Evolutionary conservation across 768 basidiomycete genomes (phyloP).

Genomic region (Coprinopsis strossmayeri): DNA sequence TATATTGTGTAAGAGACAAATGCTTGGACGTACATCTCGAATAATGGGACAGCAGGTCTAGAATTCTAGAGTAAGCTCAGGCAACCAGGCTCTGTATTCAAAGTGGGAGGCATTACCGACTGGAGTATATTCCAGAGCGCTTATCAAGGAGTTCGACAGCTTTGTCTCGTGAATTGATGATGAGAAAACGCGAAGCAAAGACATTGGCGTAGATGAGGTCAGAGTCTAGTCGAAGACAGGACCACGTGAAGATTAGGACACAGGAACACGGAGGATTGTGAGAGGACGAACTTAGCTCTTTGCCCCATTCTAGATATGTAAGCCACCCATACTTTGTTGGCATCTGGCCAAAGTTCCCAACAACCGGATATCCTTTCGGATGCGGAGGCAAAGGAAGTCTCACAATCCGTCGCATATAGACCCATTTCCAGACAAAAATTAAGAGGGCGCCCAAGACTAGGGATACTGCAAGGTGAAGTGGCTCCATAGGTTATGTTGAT

Average conservation of each 20-base stretch:
- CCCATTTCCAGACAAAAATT: too few species aligned
- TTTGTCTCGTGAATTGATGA: constrained; percentile 7
- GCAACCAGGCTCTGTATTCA: not conserved
- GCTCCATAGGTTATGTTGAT: too few species aligned
- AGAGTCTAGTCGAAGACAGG: not conserved
- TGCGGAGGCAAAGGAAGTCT: not conserved
- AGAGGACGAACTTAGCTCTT: not conserved
- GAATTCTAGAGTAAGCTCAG: not conserved
- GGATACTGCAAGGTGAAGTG: too few species aligned
- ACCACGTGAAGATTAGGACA: not conserved
- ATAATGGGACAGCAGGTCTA: not conserved
- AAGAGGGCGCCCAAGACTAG: too few species aligned
- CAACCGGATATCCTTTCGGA: not conserved
- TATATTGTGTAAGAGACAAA: not conserved
- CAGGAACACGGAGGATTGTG: not conserved
- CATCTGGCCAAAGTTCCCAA: not conserved
- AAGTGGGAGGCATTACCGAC: not conserved
- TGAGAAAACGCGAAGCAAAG: not conserved
- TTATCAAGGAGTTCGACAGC: constrained; percentile 10
- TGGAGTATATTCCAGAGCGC: constrained; percentile 9
- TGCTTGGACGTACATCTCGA: not conserved
- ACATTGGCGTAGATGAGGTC: constrained; percentile 6
- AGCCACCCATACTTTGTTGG: not conserved
- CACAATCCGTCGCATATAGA: not conserved
- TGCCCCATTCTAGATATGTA: not conserved